Conservation (phyloP, 2,329 filamentous ascomycete species). For the Lachnellula cervina region DNA sequence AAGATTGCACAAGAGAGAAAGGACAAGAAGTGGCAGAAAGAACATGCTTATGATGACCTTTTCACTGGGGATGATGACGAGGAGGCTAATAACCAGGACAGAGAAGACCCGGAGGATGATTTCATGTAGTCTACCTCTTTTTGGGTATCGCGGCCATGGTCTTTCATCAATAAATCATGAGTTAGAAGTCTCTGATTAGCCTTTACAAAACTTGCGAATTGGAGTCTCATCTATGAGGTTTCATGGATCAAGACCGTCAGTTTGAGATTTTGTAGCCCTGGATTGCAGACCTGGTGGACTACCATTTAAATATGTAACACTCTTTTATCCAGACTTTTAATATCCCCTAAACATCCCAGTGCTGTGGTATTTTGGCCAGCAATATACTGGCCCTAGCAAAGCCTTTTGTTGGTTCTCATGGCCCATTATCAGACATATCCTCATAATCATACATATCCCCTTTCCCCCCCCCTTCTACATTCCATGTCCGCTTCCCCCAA, state of each 20-base stretch:
- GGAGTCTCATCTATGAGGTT: no score
- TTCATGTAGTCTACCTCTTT: conserved; percentile 66
- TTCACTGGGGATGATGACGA: conserved; percentile 76
- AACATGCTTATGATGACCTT: conserved; percentile 95
- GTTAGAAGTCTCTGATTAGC: background rate
- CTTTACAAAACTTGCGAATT: no score
- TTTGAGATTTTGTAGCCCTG: no score
- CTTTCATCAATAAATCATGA: background rate
- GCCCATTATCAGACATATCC: background rate
- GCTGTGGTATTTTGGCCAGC: no score
- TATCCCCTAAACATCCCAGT: no score
- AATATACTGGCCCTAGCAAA: no score
- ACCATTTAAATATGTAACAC: no score
- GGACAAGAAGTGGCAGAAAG: conserved; percentile 89
- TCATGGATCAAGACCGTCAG: no score
- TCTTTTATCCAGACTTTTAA: no score
- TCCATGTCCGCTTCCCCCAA: conserved; percentile 38
- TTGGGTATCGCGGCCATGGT: no score
- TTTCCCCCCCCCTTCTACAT: background rate
- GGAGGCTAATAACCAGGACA: conserved; percentile 81
- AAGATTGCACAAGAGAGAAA: conserved; percentile 71
- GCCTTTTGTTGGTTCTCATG: background rate
- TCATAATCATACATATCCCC: background rate
- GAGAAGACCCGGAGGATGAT: conserved; percentile 76
- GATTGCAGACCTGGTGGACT: no score